Evolutionary conservation across 805 yeast species (phyloP).

Genomic region (Candida wancherniae): DNA sequence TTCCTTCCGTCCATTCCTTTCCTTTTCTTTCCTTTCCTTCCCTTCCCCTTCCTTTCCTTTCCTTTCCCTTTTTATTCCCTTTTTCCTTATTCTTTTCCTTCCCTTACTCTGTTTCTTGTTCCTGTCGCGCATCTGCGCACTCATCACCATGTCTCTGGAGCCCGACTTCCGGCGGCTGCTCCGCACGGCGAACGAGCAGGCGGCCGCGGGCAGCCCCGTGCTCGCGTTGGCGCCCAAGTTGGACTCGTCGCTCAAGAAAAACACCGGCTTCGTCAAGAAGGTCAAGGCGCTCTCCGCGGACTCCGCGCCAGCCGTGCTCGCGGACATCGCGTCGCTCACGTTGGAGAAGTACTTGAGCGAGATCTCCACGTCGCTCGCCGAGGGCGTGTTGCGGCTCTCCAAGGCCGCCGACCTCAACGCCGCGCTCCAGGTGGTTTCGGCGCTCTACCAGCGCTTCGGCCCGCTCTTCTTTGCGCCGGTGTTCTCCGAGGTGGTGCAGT

Average conservation of each 20-base stretch:
- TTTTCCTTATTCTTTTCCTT: too few species aligned
- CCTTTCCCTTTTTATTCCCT: too few species aligned
- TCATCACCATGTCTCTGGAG: too few species aligned
- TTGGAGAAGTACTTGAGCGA: constrained; percentile 75
- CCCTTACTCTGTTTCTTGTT: too few species aligned
- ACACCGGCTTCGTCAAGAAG: constrained; percentile 73
- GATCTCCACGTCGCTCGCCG: constrained; percentile 55
- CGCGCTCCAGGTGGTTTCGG: constrained; percentile 62
- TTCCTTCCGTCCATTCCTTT: too few species aligned
- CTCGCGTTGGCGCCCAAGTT: constrained; percentile 28
- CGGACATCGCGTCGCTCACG: constrained; percentile 59
- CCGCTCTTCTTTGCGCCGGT: constrained; percentile 10
- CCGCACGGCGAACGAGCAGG: constrained; percentile 17
- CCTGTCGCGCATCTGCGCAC: too few species aligned
- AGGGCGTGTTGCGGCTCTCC: constrained; percentile 50
- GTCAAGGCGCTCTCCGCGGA: constrained; percentile 56
- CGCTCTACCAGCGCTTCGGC: constrained; percentile 72
- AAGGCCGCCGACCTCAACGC: constrained; percentile 57
- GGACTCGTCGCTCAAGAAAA: constrained; percentile 78
- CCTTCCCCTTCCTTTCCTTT: too few species aligned
- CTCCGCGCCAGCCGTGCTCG: constrained; percentile 40
- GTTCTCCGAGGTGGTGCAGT: constrained; percentile 11
- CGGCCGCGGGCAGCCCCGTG: constrained; percentile 48
- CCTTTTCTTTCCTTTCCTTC: too few species aligned
- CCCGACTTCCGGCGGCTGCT: too few species aligned